Evolutionary conservation across 2,329 filamentous ascomycete species (phyloP).

Genomic region (Lachnellula subtilissima): DNA sequence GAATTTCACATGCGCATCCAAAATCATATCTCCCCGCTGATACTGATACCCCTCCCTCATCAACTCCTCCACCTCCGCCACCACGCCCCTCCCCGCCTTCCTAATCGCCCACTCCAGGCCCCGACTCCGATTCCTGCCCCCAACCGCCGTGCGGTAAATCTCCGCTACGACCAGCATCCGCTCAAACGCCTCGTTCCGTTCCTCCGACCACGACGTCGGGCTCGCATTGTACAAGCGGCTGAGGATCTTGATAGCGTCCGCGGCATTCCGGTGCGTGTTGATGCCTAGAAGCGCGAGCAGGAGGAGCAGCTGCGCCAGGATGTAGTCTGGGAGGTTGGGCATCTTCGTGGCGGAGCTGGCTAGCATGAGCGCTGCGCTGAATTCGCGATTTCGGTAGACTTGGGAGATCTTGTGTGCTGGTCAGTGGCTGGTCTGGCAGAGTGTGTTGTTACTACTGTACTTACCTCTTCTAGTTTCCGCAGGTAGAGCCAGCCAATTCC

Average conservation of each 20-base stretch:
- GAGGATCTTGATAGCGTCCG: not conserved
- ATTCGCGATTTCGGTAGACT: not conserved
- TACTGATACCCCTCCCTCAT: not conserved
- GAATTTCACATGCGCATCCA: not conserved
- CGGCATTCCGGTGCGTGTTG: not conserved
- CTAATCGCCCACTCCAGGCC: not conserved
- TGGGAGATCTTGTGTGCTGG: not conserved
- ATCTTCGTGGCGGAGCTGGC: not conserved
- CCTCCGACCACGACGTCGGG: not conserved
- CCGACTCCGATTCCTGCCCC: not conserved
- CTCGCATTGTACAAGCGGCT: not conserved
- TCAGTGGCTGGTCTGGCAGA: not conserved
- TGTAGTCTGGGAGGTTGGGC: not conserved
- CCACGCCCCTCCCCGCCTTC: not conserved
- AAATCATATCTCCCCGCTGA: not conserved
- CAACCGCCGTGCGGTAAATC: not conserved
- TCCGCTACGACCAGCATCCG: not conserved
- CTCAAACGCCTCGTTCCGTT: not conserved
- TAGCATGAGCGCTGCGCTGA: not conserved
- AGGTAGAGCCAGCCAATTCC: not conserved
- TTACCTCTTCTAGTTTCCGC: not conserved
- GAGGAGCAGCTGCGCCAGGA: not conserved
- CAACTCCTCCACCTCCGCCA: not conserved
- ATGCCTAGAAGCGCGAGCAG: not conserved
- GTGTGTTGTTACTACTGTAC: not conserved